These are phyloP conservation scores for Euphorbia celastroides DNA, from an alignment of 441 rosid species.

Conservation along the genomic window DNA sequence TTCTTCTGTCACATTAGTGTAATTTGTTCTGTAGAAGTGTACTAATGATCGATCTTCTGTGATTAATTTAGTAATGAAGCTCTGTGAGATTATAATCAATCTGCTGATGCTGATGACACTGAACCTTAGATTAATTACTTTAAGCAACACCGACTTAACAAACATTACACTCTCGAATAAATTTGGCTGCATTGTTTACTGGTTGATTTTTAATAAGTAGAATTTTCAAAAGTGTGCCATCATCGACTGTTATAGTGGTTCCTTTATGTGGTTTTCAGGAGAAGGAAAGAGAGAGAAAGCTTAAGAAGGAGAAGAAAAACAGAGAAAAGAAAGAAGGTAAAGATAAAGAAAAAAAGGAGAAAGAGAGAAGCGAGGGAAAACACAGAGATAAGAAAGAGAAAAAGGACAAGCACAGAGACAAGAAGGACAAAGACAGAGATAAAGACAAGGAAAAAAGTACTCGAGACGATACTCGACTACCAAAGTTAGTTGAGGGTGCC, in stretches of 20 bases:
- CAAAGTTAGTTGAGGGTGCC: conserved; percentile 18
- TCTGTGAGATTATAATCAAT: background rate
- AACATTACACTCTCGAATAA: no score
- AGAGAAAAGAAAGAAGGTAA: conserved; percentile 41
- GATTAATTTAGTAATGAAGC: background rate
- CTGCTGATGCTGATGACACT: no score
- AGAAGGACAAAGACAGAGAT: conserved; percentile 34
- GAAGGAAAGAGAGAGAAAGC: conserved; percentile 42
- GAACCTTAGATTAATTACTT: no score
- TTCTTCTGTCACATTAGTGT: no score
- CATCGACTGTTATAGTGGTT: background rate
- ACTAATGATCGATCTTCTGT: background rate
- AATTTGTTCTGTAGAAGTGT: no score
- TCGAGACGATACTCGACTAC: conserved; percentile 34
- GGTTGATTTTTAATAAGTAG: background rate
- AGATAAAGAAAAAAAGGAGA: conserved; percentile 40
- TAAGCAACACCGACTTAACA: no score
- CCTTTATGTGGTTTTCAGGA: conserved; percentile 29
- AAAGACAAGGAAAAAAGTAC: conserved; percentile 37
- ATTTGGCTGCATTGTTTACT: no score
- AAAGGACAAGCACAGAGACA: conserved; percentile 37
- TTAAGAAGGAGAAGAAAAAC: conserved; percentile 48
- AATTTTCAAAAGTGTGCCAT: background rate
- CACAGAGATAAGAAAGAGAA: conserved; percentile 42
- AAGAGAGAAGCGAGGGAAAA: conserved; percentile 48